A percentile compares a stretch with the other conserved stretches of the same genome.
These are phyloP conservation scores for Emericellopsis cladophorae DNA, from an alignment of 2,329 filamentous ascomycete species.

Conservation along the genomic window DNA sequence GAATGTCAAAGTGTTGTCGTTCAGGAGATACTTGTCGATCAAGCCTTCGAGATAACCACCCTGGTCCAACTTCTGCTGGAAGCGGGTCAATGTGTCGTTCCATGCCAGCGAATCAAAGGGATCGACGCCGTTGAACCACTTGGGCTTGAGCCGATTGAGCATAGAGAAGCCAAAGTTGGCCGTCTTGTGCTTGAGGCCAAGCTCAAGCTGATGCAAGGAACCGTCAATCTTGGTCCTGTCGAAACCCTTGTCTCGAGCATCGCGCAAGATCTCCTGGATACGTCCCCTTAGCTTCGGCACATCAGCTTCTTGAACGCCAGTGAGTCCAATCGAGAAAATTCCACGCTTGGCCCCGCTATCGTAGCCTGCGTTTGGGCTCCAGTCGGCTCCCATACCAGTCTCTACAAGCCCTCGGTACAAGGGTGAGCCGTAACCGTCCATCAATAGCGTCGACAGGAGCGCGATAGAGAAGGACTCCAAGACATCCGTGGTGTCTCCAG, in stretches of 20 bases:
- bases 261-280: slow-evolving; percentile 59
- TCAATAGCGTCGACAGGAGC: slow-evolving; percentile 69
- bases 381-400: slow-evolving; percentile 80
- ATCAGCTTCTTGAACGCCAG: slow-evolving; percentile 73
- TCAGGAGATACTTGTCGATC: slow-evolving; percentile 81
- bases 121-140: slow-evolving; percentile 93
- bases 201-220: slow-evolving; percentile 83
- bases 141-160: slow-evolving; percentile 75
- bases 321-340: slow-evolving; percentile 83
- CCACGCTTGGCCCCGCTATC: slow-evolving; percentile 65
- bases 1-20: slow-evolving; percentile 77
- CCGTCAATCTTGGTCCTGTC: slow-evolving; percentile 86
- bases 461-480: slow-evolving; percentile 81
- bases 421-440: slow-evolving; percentile 92
- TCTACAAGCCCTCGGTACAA: slow-evolving; percentile 84
- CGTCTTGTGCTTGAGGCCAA: slow-evolving; percentile 92
- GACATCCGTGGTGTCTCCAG: slow-evolving; percentile 70
- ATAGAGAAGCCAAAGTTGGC: slow-evolving; percentile 88
- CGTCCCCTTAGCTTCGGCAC: slow-evolving; percentile 64
- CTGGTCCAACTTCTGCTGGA: slow-evolving; percentile 63
- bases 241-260: slow-evolving; percentile 65
- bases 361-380: slow-evolving; percentile 88
- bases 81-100: slow-evolving; percentile 77
- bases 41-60: slow-evolving; percentile 74
- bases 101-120: slow-evolving; percentile 85